Evolutionary conservation across 73 alveolate species (phyloP).

Genomic region (Paramecium bursaria): DNA sequence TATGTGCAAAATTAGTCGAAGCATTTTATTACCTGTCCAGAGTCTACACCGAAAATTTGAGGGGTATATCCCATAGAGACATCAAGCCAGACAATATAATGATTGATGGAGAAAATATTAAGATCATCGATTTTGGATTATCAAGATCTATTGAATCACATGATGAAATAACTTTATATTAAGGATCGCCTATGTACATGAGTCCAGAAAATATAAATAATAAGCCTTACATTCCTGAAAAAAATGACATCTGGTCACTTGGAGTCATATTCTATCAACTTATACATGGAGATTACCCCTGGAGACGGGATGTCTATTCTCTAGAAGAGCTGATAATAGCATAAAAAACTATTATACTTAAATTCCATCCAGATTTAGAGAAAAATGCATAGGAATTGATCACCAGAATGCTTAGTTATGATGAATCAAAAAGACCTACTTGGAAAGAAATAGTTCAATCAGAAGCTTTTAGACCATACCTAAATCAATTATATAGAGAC

Average conservation of each 20-base stretch:
- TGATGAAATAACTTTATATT: neutral
- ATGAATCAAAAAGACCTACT: constrained; percentile 56
- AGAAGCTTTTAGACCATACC: too few species aligned
- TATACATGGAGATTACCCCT: neutral
- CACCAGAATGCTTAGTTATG: constrained; percentile 41
- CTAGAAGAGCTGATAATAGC: neutral
- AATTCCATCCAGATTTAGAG: too few species aligned
- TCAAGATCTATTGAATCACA: neutral
- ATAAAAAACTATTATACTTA: neutral
- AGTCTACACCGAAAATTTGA: too few species aligned
- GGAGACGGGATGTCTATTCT: neutral
- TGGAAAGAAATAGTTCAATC: constrained; percentile 67
- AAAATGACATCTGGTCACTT: constrained; percentile 4
- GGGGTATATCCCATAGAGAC: too few species aligned
- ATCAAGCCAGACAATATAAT: constrained; percentile 48
- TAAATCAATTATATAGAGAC: too few species aligned
- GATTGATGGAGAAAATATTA: neutral
- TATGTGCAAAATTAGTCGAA: too few species aligned
- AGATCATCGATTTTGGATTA: constrained; percentile 48
- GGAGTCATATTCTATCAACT: constrained; percentile 10
- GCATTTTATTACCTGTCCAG: too few species aligned
- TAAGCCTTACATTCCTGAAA: neutral
- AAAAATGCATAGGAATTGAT: constrained; percentile 49
- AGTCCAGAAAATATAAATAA: neutral
- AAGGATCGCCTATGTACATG: constrained; percentile 58